phyloP scores from a whole-genome alignment of 2,329 filamentous ascomycete species.

The Cordyceps militaris region DNA sequence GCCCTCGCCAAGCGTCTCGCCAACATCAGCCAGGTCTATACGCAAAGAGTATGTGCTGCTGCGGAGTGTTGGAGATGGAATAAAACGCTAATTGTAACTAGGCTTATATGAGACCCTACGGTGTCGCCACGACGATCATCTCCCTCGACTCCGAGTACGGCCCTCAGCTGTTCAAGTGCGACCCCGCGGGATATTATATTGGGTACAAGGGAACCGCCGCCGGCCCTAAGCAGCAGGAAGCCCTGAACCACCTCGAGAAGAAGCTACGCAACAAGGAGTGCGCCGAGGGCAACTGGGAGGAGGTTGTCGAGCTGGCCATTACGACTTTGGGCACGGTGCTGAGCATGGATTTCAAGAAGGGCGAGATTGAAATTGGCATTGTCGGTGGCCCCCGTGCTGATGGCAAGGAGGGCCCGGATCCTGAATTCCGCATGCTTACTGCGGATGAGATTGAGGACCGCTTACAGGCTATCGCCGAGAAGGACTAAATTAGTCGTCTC shows the following conservation, averaged over 20 bases:
- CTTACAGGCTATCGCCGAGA: conserved; percentile 96
- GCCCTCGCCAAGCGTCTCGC: conserved; percentile 92
- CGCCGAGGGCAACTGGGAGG: conserved; percentile 89
- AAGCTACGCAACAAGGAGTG: conserved; percentile 99
- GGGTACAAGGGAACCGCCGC: conserved; percentile 98
- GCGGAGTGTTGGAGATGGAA: not conserved
- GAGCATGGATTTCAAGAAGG: conserved; percentile 99
- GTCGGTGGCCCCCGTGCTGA: conserved; percentile 81
- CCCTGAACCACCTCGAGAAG: conserved; percentile 97
- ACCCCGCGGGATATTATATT: conserved; percentile 95
- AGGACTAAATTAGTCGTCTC: conserved; percentile 62
- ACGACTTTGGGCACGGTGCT: conserved; percentile 91
- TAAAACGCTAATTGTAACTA: conserved; percentile 19
- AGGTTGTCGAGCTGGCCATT: conserved; percentile 95
- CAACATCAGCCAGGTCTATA: conserved; percentile 99
- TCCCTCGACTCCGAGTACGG: conserved; percentile 88
- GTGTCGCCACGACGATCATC: conserved; percentile 91
- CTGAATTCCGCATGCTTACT: conserved; percentile 78
- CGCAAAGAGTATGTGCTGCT: conserved; percentile 65
- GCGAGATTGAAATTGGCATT: conserved; percentile 95
- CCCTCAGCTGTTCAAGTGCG: conserved; percentile 95
- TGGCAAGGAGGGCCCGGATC: conserved; percentile 73
- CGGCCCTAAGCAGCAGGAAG: conserved; percentile 97
- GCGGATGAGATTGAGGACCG: conserved; percentile 98
- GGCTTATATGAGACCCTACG: conserved; percentile 97